Evolutionary conservation across 257 asterid genomes (phyloP), one percentile per base, ranked within the genome.

Genomic region (Petunia axillaris): DNA sequence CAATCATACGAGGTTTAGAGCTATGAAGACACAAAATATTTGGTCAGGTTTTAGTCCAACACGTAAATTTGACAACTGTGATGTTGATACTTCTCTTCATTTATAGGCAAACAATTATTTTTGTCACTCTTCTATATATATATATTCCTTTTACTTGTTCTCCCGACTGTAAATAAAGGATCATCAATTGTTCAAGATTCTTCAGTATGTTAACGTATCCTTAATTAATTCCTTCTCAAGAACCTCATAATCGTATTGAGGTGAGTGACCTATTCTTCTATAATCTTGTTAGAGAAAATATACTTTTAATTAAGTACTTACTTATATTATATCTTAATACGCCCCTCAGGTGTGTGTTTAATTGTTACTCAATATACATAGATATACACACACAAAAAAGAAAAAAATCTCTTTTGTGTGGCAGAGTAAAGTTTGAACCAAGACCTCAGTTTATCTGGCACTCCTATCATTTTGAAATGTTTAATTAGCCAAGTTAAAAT

Each of bases 61-160:
- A 1, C 58, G 16, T 67, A 80, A 55, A 68, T 52, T 80, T 43
- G 57, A 74, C 13, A 52, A 67, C 65, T 58, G 48, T 39, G 67
- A 80, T 16, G 58, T 80, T 53, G 82, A 80, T 80, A 80, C 82
- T 2, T 80, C 82, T 53, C 82, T 80, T 39, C 82, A 54, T 80
- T 58, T 80, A 44, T 67, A 67, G 81, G 52, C 58, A 13, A 59
- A 60, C 36, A 9, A 36, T 16, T 46, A 13, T 43, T 43, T 77
- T 11, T 60, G 25, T 25, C 68, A 58, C 37, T 11, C 39, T 60
- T 59, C 5, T 60, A 36, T 50, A 67, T 73, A 25, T 0, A 25
- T 25, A n/a, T n/a, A n/a, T 73, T 50, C 39, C 16, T 50, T 50
- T 48, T 35, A 50, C 62, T 36, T 73, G 14, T 50, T 73, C 62